Conservation (phyloP, 2,329 filamentous ascomycete genomes). For the Penicillium italicum region DNA sequence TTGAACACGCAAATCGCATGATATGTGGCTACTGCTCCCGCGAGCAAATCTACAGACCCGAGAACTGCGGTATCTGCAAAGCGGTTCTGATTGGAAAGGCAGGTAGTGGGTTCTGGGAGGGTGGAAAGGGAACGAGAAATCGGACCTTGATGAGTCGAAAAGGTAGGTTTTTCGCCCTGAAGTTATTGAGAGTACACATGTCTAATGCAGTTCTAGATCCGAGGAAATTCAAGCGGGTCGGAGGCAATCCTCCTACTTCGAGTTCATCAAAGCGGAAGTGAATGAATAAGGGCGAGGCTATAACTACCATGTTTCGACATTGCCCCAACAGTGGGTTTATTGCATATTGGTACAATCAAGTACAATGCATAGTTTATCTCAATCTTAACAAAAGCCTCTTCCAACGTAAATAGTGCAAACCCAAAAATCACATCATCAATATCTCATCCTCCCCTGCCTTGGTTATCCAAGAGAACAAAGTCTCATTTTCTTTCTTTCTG, state of each 20-base stretch:
- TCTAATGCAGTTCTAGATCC: constrained; percentile 50
- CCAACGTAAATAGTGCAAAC: neutral
- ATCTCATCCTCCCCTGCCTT: neutral
- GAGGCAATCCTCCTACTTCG: constrained; percentile 37
- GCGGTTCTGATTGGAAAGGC: constrained; percentile 65
- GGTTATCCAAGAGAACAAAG: neutral
- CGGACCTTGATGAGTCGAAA: constrained; percentile 68
- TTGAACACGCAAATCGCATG: constrained; percentile 82
- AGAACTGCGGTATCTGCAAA: constrained; percentile 72
- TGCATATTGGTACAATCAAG: too few species aligned
- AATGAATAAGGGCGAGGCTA: neutral
- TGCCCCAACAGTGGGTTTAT: too few species aligned
- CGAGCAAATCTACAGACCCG: constrained; percentile 74
- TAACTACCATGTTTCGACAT: too few species aligned
- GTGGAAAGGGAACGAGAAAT: constrained; percentile 76
- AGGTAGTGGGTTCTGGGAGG: constrained; percentile 76
- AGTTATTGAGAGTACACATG: neutral
- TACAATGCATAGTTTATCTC: too few species aligned
- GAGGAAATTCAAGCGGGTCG: constrained; percentile 65
- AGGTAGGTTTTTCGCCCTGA: constrained; percentile 33
- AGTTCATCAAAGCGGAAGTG: constrained; percentile 33
- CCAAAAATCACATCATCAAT: neutral
- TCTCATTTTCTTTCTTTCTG: neutral
- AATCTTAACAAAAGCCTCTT: neutral
- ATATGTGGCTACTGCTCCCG: constrained; percentile 75